Percentiles rank a stretch among this genome's conserved stretches.
These are phyloP conservation scores for Candida sanyaensis DNA, from an alignment of 1,139 yeast genomes.

Conservation along the genomic window DNA sequence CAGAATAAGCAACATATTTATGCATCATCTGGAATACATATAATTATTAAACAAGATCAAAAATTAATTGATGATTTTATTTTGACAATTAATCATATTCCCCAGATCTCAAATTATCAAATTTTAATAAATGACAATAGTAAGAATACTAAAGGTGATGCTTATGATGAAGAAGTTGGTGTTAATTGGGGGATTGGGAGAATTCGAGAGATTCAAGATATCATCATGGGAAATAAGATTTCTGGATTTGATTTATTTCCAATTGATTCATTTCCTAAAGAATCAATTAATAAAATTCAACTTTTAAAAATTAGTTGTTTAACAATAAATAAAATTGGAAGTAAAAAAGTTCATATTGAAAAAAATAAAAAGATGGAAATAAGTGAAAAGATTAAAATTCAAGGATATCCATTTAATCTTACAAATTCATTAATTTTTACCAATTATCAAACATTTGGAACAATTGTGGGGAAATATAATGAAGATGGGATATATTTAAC, in stretches of 20 bases:
- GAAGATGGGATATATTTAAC: constrained; percentile 34
- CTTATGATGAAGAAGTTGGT: constrained; percentile 7
- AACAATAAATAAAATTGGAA: background rate
- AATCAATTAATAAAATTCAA: background rate
- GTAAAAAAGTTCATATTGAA: background rate
- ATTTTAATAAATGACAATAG: constrained; percentile 20
- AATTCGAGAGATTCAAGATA: constrained; percentile 4
- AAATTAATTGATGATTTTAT: constrained; percentile 16
- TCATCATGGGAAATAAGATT: constrained; percentile 13
- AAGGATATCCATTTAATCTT: constrained; percentile 57
- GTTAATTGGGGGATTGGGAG: constrained; percentile 3
- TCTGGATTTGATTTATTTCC: constrained; percentile 34
- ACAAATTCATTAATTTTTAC: constrained; percentile 60
- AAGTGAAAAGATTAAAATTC: constrained; percentile 23
- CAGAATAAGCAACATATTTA: constrained; percentile 18
- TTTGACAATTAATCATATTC: constrained; percentile 21
- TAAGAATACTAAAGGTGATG: too few relatives aligned
- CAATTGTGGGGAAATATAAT: constrained; percentile 29
- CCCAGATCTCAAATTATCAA: constrained; percentile 16
- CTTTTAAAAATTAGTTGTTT: background rate
- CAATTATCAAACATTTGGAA: constrained; percentile 48
- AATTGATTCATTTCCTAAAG: constrained; percentile 17
- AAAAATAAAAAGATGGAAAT: background rate
- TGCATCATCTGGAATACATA: constrained; percentile 30
- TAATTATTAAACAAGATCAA: constrained; percentile 18